Conservation (phyloP, 1,139 yeast genomes). For the Yarrowia galli region DNA sequence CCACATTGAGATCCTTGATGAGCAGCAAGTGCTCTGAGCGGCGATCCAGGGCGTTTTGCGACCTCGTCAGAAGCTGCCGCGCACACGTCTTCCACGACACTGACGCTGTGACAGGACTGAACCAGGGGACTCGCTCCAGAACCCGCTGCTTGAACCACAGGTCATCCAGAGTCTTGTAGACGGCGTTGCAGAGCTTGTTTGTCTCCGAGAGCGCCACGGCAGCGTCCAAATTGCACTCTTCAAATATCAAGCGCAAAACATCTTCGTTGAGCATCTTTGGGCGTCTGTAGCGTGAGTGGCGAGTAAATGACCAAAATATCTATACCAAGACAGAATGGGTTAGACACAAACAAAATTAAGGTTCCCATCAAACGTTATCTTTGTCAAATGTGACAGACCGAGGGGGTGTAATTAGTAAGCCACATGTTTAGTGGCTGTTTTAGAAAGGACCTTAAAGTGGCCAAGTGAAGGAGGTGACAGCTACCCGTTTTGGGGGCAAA, state of each 20-base stretch:
- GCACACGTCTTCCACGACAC: background rate
- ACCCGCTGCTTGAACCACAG: background rate
- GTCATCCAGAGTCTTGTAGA: background rate
- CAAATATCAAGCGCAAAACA: background rate
- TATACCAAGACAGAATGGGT: too few species aligned
- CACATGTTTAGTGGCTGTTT: too few species aligned
- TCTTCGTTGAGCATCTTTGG: background rate
- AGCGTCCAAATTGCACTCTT: background rate
- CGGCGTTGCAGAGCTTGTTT: background rate
- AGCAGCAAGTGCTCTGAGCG: background rate
- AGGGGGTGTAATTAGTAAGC: too few species aligned
- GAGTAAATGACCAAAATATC: too few species aligned
- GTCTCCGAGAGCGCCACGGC: background rate
- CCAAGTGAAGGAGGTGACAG: too few species aligned
- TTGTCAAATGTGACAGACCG: too few species aligned
- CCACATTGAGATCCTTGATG: background rate
- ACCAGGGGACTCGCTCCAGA: slow-evolving; percentile 1
- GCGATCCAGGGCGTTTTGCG: background rate
- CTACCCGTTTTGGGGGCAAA: too few species aligned
- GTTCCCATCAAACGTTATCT: too few species aligned
- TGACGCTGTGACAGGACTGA: background rate
- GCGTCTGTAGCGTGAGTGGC: too few species aligned
- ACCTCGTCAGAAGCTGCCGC: background rate
- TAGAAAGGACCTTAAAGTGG: too few species aligned
- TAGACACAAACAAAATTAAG: too few species aligned